Conservation (phyloP, 768 basidiomycete genomes). For the Lactifluus rugatus region DNA sequence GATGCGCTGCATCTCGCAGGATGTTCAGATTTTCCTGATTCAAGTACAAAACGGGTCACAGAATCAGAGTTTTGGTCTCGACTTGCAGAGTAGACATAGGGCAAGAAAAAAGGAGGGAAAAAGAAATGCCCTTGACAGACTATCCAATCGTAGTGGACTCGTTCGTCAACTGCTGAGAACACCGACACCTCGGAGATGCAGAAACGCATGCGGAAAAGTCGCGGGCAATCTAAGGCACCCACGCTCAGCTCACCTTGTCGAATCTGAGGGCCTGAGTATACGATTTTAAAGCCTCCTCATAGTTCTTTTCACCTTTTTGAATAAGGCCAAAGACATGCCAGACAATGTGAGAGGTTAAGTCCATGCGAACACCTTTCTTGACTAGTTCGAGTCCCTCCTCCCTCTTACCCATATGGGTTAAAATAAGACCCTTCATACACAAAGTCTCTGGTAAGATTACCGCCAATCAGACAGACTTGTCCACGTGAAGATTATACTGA, state of each 20-base stretch:
- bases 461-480: constrained; percentile 10
- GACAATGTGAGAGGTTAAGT: constrained; percentile 84
- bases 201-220: not conserved
- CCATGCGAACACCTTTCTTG: constrained; percentile 72
- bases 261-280: constrained; percentile 83
- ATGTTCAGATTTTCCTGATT: constrained; percentile 88
- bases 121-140: not conserved
- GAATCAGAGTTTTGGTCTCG: constrained; percentile 1
- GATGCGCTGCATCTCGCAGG: constrained; percentile 77
- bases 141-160: not conserved
- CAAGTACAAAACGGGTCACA: not conserved
- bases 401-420: constrained; percentile 68
- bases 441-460: constrained; percentile 59
- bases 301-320: constrained; percentile 90
- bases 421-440: constrained; percentile 91
- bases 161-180: not conserved
- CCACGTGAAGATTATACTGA: constrained; percentile 24
- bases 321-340: constrained; percentile 98
- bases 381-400: constrained; percentile 78
- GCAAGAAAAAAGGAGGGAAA: not conserved
- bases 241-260: constrained; percentile 58
- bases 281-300: constrained; percentile 87
- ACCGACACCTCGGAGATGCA: not conserved
- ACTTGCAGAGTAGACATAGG: not conserved
- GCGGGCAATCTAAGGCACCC: not conserved